phyloP scores from a whole-genome alignment of 2,329 filamentous ascomycete genomes.

The Beauveria pseudobassiana region DNA sequence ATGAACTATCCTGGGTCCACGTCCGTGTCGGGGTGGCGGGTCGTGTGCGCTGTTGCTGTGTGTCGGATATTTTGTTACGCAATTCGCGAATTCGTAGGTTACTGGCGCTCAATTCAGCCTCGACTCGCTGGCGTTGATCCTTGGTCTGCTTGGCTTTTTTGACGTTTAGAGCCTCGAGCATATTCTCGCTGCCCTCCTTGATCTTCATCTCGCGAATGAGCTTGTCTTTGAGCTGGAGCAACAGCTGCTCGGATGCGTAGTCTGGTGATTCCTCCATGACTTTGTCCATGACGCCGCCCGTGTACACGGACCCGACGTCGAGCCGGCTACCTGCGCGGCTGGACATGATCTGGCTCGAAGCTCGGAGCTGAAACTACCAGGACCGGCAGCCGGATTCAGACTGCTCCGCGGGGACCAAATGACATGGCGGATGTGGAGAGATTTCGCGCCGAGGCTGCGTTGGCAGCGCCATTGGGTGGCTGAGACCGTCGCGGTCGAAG shows the following conservation, averaged over 20 bases:
- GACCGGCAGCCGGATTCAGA: conserved; percentile 61
- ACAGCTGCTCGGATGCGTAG: conserved; percentile 59
- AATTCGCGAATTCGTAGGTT: conserved; percentile 63
- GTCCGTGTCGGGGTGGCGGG: conserved; percentile 46
- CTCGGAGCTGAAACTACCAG: conserved; percentile 86
- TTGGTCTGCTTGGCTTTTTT: conserved; percentile 96
- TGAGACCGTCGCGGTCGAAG: conserved; percentile 52
- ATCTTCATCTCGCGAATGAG: conserved; percentile 97
- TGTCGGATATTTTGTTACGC: conserved; percentile 51
- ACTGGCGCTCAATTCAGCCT: conserved; percentile 84
- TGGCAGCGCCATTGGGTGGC: conserved; percentile 35
- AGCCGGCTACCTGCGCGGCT: conserved; percentile 29
- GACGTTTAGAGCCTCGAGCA: conserved; percentile 86
- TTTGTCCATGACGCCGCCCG: conserved; percentile 42
- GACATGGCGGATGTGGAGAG: conserved; percentile 48
- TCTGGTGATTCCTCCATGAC: conserved; percentile 50
- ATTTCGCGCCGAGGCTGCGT: conserved; percentile 29
- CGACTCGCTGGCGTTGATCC: conserved; percentile 69
- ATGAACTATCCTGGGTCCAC: conserved; percentile 39
- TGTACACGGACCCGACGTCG: conserved; percentile 28
- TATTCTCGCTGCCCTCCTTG: conserved; percentile 93
- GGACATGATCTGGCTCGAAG: conserved; percentile 64
- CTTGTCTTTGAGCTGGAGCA: conserved; percentile 70
- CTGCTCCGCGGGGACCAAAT: conserved; percentile 60
- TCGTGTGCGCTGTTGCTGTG: conserved; percentile 40